These are phyloP conservation scores for Ophioceras dolichostomum DNA, from an alignment of 2,329 filamentous ascomycete species.

Conservation along the genomic window DNA sequence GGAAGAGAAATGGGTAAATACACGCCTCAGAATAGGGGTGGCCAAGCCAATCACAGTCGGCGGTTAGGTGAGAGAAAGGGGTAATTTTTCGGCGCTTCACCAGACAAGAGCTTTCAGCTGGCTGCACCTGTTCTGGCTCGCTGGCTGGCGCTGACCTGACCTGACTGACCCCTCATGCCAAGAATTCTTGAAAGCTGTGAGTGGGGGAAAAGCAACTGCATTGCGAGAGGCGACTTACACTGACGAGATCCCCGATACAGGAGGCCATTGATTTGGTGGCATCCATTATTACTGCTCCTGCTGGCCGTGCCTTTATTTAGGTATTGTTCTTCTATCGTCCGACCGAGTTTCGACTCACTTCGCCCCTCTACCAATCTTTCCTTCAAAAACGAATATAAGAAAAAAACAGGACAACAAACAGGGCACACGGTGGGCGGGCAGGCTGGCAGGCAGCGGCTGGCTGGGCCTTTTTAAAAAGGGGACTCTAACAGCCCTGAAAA, in stretches of 20 bases:
- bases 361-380: too few species aligned
- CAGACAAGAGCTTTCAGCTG: not conserved
- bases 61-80: too few species aligned
- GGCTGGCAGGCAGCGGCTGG: too few species aligned
- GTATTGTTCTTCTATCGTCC: too few species aligned
- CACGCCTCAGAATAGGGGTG: too few species aligned
- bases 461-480: not conserved
- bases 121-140: not conserved
- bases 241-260: conserved; percentile 17
- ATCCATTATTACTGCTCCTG: conserved; percentile 8
- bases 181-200: not conserved
- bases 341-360: too few species aligned
- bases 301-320: too few species aligned
- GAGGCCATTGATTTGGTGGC: conserved; percentile 15
- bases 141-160: too few species aligned
- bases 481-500: not conserved
- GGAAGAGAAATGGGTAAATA: too few species aligned
- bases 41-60: too few species aligned
- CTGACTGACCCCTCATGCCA: not conserved
- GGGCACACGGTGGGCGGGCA: too few species aligned
- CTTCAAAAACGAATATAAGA: not conserved
- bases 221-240: conserved; percentile 9
- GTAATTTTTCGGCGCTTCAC: too few species aligned
- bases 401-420: not conserved
- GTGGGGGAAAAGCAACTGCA: not conserved